These are phyloP conservation scores for Cercospora zeina DNA, from an alignment of 2,329 filamentous ascomycete genomes.

Conservation along the genomic window DNA sequence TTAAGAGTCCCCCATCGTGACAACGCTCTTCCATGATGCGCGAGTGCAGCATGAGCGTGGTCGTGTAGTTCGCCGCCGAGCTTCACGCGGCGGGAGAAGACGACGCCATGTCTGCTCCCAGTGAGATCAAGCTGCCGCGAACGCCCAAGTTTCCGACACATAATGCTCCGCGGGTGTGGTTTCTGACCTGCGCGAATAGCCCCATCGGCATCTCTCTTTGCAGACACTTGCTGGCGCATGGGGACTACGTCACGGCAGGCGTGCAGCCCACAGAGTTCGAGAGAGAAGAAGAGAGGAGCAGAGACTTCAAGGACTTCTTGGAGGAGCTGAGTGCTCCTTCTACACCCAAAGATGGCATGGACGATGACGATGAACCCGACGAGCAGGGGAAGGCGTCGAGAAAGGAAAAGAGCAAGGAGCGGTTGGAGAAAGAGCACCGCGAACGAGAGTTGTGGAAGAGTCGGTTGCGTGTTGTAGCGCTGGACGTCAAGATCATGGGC, in stretches of 20 bases:
- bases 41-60: constrained; percentile 8
- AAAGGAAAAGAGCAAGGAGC: constrained; percentile 56
- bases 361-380: constrained; percentile 37
- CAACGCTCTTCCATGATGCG: not conserved
- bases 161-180: constrained; percentile 79
- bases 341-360: constrained; percentile 12
- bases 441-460: constrained; percentile 63
- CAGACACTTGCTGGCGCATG: constrained; percentile 79
- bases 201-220: constrained; percentile 82
- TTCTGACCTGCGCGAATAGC: constrained; percentile 82
- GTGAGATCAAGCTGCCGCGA: constrained; percentile 38
- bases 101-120: constrained; percentile 29
- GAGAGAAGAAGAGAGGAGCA: constrained; percentile 64
- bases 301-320: constrained; percentile 78
- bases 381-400: constrained; percentile 13
- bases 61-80: constrained; percentile 3
- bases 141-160: constrained; percentile 59
- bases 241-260: constrained; percentile 85
- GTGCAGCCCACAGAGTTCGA: constrained; percentile 77
- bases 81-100: not conserved
- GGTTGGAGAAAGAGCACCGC: constrained; percentile 39
- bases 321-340: constrained; percentile 50
- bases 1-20: not conserved
- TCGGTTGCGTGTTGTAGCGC: constrained; percentile 63
- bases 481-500: constrained; percentile 61